A percentile compares a stretch with the other conserved stretches of the same genome.
Evolutionary conservation across 2,329 filamentous ascomycete genomes (phyloP).

Genomic region (Penicillium sp.): DNA sequence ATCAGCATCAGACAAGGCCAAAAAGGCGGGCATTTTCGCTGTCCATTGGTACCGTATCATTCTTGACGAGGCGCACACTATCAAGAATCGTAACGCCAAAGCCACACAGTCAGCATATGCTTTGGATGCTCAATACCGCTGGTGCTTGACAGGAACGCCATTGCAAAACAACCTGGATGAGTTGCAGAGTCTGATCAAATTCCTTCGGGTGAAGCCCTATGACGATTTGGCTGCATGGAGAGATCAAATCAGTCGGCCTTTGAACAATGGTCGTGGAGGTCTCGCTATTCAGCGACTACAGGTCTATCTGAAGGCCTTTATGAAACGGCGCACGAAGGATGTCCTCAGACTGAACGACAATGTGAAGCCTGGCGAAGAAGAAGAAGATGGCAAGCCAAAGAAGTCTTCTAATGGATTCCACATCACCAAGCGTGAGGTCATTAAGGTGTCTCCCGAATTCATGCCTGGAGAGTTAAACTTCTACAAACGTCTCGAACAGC

Average conservation of each 20-base stretch:
- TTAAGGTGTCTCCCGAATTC: conserved; percentile 75
- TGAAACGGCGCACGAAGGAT: conserved; percentile 98
- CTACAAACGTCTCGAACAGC: conserved; percentile 77
- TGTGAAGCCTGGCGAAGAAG: conserved; percentile 66
- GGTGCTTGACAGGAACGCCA: conserved; percentile 94
- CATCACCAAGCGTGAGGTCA: conserved; percentile 85
- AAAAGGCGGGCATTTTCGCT: conserved; percentile 81
- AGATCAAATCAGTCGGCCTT: conserved; percentile 80
- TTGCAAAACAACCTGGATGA: conserved; percentile 99
- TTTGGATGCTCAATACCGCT: conserved; percentile 80
- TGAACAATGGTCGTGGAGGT: conserved; percentile 86
- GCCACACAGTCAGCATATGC: conserved; percentile 89
- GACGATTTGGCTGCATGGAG: conserved; percentile 85
- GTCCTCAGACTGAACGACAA: conserved; percentile 87
- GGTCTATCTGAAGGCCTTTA: conserved; percentile 82
- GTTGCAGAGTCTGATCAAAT: conserved; percentile 87
- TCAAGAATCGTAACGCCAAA: conserved; percentile 98
- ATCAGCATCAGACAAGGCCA: conserved; percentile 58
- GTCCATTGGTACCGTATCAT: conserved; percentile 94
- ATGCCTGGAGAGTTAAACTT: conserved; percentile 77
- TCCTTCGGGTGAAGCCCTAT: conserved; percentile 88
- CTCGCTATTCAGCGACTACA: conserved; percentile 85
- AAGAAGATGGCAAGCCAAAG: conserved; percentile 50
- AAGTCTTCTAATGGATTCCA: conserved; percentile 69
- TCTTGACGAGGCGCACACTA: conserved; percentile 93